These are phyloP conservation scores for Paraglomus brasilianum DNA, from an alignment of 192 early-diverging fungal species.

Conservation along the genomic window DNA sequence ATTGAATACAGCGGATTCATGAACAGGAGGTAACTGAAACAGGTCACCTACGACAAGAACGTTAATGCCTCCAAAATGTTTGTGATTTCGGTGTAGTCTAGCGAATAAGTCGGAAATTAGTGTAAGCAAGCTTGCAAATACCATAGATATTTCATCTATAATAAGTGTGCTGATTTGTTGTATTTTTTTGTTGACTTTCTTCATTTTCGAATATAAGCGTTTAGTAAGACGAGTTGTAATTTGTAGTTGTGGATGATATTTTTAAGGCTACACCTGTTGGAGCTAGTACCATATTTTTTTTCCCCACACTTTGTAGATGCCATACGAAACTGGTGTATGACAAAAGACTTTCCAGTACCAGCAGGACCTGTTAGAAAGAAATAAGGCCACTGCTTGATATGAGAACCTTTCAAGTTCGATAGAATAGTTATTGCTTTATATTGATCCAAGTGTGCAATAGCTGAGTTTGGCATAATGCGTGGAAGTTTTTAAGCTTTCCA, in stretches of 20 bases:
- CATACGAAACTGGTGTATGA: not conserved
- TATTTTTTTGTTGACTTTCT: not conserved
- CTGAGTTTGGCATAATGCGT: not conserved
- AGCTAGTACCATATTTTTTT: slow-evolving; percentile 1
- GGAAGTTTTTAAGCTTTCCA: slow-evolving; percentile 3
- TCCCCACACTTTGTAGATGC: not conserved
- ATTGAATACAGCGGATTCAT: not conserved
- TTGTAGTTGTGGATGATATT: not conserved
- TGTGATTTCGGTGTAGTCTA: not conserved
- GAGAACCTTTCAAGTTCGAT: not conserved
- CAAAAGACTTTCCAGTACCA: slow-evolving; percentile 1
- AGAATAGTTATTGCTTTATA: not conserved
- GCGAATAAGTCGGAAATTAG: not conserved
- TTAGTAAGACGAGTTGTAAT: not conserved
- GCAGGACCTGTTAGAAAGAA: not conserved
- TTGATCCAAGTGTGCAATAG: not conserved
- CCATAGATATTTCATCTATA: slow-evolving; percentile 18
- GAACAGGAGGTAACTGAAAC: not conserved
- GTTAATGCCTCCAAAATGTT: not conserved
- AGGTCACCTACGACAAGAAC: not conserved
- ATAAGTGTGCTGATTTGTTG: not conserved
- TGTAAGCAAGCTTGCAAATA: not conserved
- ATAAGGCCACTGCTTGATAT: not conserved
- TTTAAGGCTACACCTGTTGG: slow-evolving; percentile 9
- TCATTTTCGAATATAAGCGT: not conserved